A percentile compares a stretch with the other conserved stretches of the same genome.
Evolutionary conservation across 768 basidiomycete genomes (phyloP).

Genomic region (Pleurotus tuber-regium): DNA sequence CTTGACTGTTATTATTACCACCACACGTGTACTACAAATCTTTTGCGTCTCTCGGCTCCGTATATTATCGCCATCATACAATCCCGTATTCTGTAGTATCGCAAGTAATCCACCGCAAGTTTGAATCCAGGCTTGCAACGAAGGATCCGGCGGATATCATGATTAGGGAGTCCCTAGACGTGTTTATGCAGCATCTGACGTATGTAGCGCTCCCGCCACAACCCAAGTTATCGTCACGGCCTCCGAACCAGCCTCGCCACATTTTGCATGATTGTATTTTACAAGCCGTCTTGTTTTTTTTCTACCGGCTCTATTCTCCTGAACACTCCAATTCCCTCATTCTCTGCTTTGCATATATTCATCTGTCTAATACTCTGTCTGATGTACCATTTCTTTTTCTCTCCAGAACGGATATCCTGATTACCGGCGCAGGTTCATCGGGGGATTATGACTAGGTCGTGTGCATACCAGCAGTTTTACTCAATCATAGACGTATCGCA

Average conservation of each 20-base stretch:
- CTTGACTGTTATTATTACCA: constrained; percentile 9
- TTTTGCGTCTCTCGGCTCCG: constrained; percentile 1
- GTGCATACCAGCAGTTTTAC: constrained; percentile 6
- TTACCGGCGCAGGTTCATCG: neutral
- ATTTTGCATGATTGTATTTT: constrained; percentile 6
- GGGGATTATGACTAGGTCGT: constrained; percentile 2
- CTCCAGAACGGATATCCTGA: constrained; percentile 2
- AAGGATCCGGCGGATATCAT: too few species aligned
- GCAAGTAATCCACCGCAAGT: neutral
- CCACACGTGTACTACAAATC: constrained; percentile 11
- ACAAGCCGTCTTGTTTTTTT: neutral
- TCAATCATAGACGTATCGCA: constrained; percentile 5
- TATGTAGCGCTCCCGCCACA: constrained; percentile 1
- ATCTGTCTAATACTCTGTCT: constrained; percentile 1
- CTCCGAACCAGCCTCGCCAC: neutral
- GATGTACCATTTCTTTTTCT: constrained; percentile 1
- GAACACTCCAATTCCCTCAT: neutral
- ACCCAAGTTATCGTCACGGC: neutral
- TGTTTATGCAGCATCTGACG: constrained; percentile 4
- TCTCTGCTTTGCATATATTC: neutral
- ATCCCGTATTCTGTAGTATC: constrained; percentile 1
- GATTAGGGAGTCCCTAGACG: too few species aligned
- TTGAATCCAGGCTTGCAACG: neutral
- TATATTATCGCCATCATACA: constrained; percentile 8
- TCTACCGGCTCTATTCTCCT: neutral